A percentile compares a stretch with the other conserved stretches of the same genome.
These are phyloP conservation scores for Acer negundo DNA, from an alignment of 345 rosid genomes.

Conservation along the genomic window DNA sequence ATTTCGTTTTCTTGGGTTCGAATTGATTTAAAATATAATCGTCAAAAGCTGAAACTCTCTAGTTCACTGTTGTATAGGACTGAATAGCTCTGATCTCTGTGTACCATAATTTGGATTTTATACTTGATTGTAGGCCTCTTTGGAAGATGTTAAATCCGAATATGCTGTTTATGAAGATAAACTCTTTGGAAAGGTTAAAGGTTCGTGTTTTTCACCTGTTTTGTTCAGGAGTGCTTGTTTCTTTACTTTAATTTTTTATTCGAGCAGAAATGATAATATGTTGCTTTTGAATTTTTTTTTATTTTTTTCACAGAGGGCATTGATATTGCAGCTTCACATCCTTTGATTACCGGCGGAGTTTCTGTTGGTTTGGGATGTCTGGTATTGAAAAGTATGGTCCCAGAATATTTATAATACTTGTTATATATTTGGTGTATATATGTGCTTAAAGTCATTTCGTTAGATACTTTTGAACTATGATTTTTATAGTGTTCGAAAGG, in stretches of 20 bases:
- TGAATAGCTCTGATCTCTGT: background rate
- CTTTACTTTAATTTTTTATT: background rate
- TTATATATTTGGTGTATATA: background rate
- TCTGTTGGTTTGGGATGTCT: slow-evolving; percentile 61
- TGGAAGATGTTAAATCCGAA: slow-evolving; percentile 57
- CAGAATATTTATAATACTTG: background rate
- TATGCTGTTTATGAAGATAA: slow-evolving; percentile 55
- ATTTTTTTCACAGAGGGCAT: slow-evolving; percentile 58
- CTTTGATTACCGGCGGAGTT: slow-evolving; percentile 52
- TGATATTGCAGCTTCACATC: slow-evolving; percentile 63
- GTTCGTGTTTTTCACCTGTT: slow-evolving; percentile 31
- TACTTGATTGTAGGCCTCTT: slow-evolving; percentile 47
- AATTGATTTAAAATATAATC: background rate
- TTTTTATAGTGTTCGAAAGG: background rate
- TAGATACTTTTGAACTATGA: background rate
- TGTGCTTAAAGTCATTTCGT: background rate
- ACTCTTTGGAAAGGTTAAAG: slow-evolving; percentile 65
- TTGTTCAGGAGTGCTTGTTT: background rate
- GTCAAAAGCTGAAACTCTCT: background rate
- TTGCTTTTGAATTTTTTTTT: background rate
- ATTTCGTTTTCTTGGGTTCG: background rate
- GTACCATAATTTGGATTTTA: background rate
- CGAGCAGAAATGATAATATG: background rate
- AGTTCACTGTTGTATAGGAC: background rate
- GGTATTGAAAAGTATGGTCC: slow-evolving; percentile 59